Conservation (phyloP, 2,329 filamentous ascomycete species). For the Calonectria multiphialidica region DNA sequence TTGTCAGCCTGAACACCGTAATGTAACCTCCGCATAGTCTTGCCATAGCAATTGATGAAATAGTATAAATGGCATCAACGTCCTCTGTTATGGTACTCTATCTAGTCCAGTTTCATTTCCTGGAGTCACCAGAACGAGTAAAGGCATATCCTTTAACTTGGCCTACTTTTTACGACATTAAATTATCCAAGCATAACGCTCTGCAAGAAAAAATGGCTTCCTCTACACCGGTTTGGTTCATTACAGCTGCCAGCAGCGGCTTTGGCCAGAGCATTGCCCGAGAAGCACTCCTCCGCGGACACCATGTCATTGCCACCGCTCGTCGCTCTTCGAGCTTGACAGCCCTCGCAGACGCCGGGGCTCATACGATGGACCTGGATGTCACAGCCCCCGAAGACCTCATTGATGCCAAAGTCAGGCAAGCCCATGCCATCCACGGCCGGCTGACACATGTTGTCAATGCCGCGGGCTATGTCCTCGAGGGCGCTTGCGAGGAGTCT, state of each 20-base stretch:
- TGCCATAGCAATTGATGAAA: neutral
- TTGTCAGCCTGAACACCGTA: too few relatives aligned
- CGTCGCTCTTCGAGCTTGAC: constrained; percentile 46
- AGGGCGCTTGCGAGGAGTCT: constrained; percentile 32
- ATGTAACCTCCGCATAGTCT: too few relatives aligned
- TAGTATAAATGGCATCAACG: neutral
- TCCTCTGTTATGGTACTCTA: too few relatives aligned
- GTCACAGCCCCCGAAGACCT: constrained; percentile 23
- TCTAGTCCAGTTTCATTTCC: neutral
- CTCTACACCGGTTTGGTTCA: constrained; percentile 56
- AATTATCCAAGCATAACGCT: neutral
- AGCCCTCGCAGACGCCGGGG: constrained; percentile 21
- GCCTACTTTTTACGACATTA: neutral
- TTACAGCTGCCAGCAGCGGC: constrained; percentile 59
- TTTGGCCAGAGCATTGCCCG: constrained; percentile 59
- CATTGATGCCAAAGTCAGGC: constrained; percentile 22
- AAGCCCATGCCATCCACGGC: constrained; percentile 22
- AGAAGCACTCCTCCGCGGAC: constrained; percentile 54
- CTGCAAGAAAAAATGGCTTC: constrained; percentile 12
- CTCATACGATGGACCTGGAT: constrained; percentile 23
- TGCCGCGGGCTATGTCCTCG: constrained; percentile 30
- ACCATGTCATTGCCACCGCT: constrained; percentile 60
- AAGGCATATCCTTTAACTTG: neutral
- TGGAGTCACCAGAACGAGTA: neutral
- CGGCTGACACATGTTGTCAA: constrained; percentile 28